These are phyloP conservation scores for Pseudoturritis turrita DNA, from an alignment of 345 rosid species.

Conservation along the genomic window DNA sequence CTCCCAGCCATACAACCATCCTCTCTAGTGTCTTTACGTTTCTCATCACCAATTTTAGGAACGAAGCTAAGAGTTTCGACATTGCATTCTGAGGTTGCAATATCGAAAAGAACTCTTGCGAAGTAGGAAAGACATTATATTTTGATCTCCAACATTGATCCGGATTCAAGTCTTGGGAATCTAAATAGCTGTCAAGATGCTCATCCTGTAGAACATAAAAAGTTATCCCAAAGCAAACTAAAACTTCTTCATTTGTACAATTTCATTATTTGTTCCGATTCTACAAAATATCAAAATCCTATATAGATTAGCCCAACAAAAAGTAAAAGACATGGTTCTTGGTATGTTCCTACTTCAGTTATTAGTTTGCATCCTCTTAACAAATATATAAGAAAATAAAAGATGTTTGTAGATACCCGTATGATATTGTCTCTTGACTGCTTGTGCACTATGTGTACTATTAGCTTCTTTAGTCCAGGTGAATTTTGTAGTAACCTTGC, in stretches of 20 bases:
- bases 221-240: not conserved
- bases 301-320: no score
- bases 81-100: not conserved
- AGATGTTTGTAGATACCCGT: no score
- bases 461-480: no score
- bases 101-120: not conserved
- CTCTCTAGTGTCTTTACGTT: not conserved
- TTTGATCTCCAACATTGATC: not conserved
- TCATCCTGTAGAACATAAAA: not conserved
- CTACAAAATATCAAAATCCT: not conserved
- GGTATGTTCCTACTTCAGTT: not conserved
- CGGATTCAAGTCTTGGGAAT: not conserved
- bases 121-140: not conserved
- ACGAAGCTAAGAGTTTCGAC: not conserved
- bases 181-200: not conserved
- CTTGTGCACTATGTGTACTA: no score
- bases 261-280: no score
- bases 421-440: no score
- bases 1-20: not conserved
- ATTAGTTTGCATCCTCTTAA: not conserved
- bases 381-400: not conserved
- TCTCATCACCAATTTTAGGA: not conserved
- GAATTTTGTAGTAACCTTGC: no score
- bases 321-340: not conserved
- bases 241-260: no score